phyloP scores from a whole-genome alignment of 192 early-diverging fungal genomes.

The Diversispora eburnea region DNA sequence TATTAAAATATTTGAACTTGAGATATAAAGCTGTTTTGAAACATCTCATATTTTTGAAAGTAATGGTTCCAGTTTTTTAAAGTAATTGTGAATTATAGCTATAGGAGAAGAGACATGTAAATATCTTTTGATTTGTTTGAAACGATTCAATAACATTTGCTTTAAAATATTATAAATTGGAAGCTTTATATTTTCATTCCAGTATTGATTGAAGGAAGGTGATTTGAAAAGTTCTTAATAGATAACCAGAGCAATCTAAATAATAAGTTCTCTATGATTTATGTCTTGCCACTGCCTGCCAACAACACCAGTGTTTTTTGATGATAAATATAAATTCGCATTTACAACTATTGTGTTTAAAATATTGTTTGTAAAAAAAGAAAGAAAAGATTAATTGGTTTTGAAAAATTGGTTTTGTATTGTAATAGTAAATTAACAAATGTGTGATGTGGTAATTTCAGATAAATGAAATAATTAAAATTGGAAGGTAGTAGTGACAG shows the following conservation, averaged over 20 bases:
- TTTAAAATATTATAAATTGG: neutral
- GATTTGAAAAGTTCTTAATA: neutral
- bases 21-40: neutral
- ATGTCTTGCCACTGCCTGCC: neutral
- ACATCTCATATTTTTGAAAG: neutral
- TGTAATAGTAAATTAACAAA: conserved; percentile 2
- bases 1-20: neutral
- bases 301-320: neutral
- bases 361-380: neutral
- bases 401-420: conserved; percentile 3
- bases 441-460: neutral
- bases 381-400: neutral
- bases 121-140: neutral
- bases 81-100: neutral
- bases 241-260: neutral
- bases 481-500: neutral
- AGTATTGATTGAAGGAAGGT: neutral
- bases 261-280: neutral
- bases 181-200: neutral
- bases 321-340: neutral
- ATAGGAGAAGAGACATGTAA: neutral
- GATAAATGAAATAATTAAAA: conserved; percentile 6
- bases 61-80: neutral
- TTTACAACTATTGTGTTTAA: neutral
- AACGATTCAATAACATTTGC: neutral